Percentiles rank a stretch among this genome's conserved stretches.
Conservation (phyloP, 768 basidiomycete species). For the Rhizopogon rudus region DNA sequence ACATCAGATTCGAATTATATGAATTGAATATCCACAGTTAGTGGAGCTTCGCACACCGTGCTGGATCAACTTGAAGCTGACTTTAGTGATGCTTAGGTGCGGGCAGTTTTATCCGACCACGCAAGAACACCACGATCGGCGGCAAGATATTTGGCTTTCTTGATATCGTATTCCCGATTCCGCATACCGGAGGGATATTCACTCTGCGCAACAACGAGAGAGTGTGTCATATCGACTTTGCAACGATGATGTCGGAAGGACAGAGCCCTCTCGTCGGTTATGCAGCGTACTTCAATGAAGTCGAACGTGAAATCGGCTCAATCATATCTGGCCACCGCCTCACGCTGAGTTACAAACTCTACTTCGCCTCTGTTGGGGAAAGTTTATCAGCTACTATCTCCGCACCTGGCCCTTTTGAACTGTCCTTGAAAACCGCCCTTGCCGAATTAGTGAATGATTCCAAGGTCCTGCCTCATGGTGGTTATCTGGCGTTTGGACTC, state of each 20-base stretch:
- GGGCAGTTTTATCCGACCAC: constrained; percentile 45
- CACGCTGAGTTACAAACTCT: constrained; percentile 41
- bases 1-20: constrained; percentile 32
- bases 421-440: constrained; percentile 13
- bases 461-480: constrained; percentile 26
- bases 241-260: constrained; percentile 12
- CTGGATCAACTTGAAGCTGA: too few species aligned
- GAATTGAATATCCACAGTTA: constrained; percentile 45
- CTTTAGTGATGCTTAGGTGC: constrained; percentile 19
- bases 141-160: constrained; percentile 48
- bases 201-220: constrained; percentile 28
- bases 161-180: constrained; percentile 43
- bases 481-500: constrained; percentile 31
- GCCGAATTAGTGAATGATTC: constrained; percentile 21
- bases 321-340: constrained; percentile 39
- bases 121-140: constrained; percentile 42
- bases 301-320: constrained; percentile 41
- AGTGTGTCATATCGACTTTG: constrained; percentile 36
- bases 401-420: constrained; percentile 1
- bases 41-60: neutral
- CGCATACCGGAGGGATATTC: constrained; percentile 41
- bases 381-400: neutral
- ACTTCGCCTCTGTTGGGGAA: constrained; percentile 5
- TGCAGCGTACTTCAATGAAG: constrained; percentile 38
- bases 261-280: constrained; percentile 26